Evolutionary conservation across 805 yeast species (phyloP).

Genomic region (Maudiozyma pseudohumilis): DNA sequence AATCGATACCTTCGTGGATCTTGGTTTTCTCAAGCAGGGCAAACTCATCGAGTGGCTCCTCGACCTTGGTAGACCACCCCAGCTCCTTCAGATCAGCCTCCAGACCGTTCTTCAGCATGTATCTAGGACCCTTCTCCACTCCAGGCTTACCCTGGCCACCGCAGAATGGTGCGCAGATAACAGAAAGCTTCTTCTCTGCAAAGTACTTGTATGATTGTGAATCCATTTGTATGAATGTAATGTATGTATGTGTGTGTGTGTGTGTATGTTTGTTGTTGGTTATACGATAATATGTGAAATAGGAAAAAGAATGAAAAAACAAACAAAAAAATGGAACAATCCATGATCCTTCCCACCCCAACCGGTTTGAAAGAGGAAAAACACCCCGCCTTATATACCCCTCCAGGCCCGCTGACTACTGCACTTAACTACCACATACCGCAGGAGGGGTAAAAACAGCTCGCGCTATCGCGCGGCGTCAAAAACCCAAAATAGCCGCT

Average conservation of each 20-base stretch:
- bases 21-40: slow-evolving; percentile 33
- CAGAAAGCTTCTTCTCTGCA: slow-evolving; percentile 38
- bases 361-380: not conserved
- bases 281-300: too few species aligned
- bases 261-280: too few species aligned
- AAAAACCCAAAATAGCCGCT: not conserved
- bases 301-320: too few species aligned
- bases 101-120: slow-evolving; percentile 64
- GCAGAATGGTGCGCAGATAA: slow-evolving; percentile 83
- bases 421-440: slow-evolving; percentile 1
- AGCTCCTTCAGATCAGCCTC: slow-evolving; percentile 48
- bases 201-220: slow-evolving; percentile 43
- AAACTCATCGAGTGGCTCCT: slow-evolving; percentile 43
- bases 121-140: slow-evolving; percentile 89
- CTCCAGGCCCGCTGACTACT: slow-evolving; percentile 4
- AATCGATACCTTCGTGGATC: slow-evolving; percentile 40
- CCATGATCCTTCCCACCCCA: not conserved
- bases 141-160: slow-evolving; percentile 95
- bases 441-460: not conserved
- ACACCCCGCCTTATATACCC: slow-evolving; percentile 3
- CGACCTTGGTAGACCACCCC: slow-evolving; percentile 58
- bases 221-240: too few species aligned
- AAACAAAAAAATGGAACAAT: too few species aligned
- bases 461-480: not conserved
- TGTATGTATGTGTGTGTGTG: too few species aligned